Evolutionary conservation across 306 rosid genomes (phyloP).

Genomic region (Glycine soja): DNA sequence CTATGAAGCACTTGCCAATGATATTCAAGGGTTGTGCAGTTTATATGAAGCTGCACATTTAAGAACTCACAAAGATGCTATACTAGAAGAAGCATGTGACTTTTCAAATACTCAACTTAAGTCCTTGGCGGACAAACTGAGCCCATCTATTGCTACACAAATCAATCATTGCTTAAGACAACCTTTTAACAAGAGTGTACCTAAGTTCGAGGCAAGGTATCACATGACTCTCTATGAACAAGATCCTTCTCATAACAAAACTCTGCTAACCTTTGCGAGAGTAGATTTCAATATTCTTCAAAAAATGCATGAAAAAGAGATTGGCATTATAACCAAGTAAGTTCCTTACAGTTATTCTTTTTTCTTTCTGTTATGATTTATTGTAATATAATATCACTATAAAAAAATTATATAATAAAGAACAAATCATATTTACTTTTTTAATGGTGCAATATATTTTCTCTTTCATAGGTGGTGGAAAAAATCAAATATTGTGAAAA

Average conservation of each 20-base stretch:
- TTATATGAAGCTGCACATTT: constrained; percentile 60
- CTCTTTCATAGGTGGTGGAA: constrained; percentile 50
- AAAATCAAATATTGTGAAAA: constrained; percentile 29
- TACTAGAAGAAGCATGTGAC: constrained; percentile 54
- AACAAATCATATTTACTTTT: not conserved
- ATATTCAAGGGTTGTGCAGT: constrained; percentile 50
- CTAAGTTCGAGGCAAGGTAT: constrained; percentile 22
- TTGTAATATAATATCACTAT: too few relatives aligned
- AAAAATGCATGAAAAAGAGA: constrained; percentile 19
- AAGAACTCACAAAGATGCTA: constrained; percentile 44
- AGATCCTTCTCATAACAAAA: constrained; percentile 2
- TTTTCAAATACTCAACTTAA: constrained; percentile 30
- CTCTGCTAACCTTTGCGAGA: constrained; percentile 40
- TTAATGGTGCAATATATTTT: not conserved
- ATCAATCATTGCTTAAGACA: not conserved
- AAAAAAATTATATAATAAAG: too few relatives aligned
- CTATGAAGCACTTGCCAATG: not conserved
- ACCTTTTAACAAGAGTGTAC: constrained; percentile 33
- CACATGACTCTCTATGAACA: constrained; percentile 15
- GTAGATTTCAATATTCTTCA: constrained; percentile 45
- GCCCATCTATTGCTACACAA: not conserved
- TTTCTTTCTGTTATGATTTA: too few relatives aligned
- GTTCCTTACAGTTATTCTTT: not conserved
- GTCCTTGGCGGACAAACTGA: not conserved
- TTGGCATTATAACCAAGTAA: constrained; percentile 23